Evolutionary conservation across 1,139 yeast genomes (phyloP).

Genomic region (Ashbya aceris): DNA sequence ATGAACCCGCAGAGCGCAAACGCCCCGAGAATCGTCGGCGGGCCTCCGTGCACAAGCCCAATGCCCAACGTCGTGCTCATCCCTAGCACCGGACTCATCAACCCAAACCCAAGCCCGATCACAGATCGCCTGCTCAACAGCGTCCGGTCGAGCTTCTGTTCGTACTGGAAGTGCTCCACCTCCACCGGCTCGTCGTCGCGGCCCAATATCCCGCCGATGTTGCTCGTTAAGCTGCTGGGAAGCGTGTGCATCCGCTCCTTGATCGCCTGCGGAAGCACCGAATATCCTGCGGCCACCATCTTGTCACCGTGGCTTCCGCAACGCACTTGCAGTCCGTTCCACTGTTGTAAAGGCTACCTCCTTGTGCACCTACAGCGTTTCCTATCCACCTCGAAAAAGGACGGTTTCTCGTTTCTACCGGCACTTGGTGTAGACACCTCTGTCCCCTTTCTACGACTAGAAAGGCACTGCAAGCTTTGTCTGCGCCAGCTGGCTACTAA

Average conservation of each 20-base stretch:
- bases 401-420: too few relatives aligned
- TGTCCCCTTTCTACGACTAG: background rate
- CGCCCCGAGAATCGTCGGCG: slow-evolving; percentile 62
- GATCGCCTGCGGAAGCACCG: background rate
- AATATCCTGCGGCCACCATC: background rate
- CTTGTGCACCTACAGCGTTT: too few relatives aligned
- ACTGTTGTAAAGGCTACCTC: too few relatives aligned
- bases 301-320: too few relatives aligned
- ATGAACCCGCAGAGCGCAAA: slow-evolving; percentile 57
- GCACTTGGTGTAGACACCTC: too few relatives aligned
- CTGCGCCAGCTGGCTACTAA: too few relatives aligned
- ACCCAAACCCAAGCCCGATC: slow-evolving; percentile 63
- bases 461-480: background rate
- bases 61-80: slow-evolving; percentile 62
- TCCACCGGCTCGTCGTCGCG: slow-evolving; percentile 39
- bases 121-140: slow-evolving; percentile 53
- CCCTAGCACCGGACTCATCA: slow-evolving; percentile 75
- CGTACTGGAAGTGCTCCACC: slow-evolving; percentile 62
- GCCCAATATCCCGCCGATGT: slow-evolving; percentile 22
- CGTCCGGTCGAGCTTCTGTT: slow-evolving; percentile 58
- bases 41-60: slow-evolving; percentile 63
- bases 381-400: too few relatives aligned
- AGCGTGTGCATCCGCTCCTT: background rate
- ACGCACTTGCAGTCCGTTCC: too few relatives aligned
- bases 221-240: background rate